These are phyloP conservation scores for Parietaria judaica DNA, from an alignment of 306 rosid genomes.

Conservation along the genomic window DNA sequence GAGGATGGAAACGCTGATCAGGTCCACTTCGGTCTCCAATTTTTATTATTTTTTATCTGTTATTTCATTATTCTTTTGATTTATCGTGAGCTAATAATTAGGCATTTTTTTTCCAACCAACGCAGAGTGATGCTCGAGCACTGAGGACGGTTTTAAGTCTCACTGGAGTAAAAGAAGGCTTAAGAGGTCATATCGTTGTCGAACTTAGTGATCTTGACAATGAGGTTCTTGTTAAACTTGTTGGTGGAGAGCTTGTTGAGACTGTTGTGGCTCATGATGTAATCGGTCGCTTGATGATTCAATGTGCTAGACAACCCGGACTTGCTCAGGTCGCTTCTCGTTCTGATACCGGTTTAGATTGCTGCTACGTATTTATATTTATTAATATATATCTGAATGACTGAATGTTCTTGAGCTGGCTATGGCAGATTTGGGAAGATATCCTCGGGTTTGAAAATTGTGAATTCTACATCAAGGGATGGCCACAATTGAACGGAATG, in stretches of 20 bases:
- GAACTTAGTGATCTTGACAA: slow-evolving; percentile 90
- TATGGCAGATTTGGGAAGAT: slow-evolving; percentile 87
- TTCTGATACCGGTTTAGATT: slow-evolving; percentile 1
- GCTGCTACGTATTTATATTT: no score
- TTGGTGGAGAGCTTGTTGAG: slow-evolving; percentile 92
- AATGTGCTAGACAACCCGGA: slow-evolving; percentile 95
- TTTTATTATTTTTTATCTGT: no score
- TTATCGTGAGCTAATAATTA: slow-evolving; percentile 13
- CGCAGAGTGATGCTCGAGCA: slow-evolving; percentile 95
- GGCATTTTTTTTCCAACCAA: slow-evolving; percentile 23
- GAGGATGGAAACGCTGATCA: slow-evolving; percentile 96
- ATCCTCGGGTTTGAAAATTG: slow-evolving; percentile 93
- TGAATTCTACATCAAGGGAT: slow-evolving; percentile 87
- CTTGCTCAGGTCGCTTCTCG: slow-evolving; percentile 75
- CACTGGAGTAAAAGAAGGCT: slow-evolving; percentile 81
- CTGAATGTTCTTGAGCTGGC: slow-evolving; percentile 15
- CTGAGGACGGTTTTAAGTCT: slow-evolving; percentile 81
- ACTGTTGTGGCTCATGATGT: slow-evolving; percentile 97
- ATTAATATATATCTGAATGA: no score
- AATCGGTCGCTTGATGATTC: slow-evolving; percentile 93
- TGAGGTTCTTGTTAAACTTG: slow-evolving; percentile 87
- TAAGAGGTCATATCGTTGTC: slow-evolving; percentile 83
- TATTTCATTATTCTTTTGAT: no score
- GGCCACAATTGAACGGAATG: slow-evolving; percentile 80
- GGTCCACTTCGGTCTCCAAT: slow-evolving; percentile 33